A percentile compares a stretch with the other conserved stretches of the same genome.
Evolutionary conservation across 768 basidiomycete species (phyloP).

Genomic region (Tephrocybe rancida): DNA sequence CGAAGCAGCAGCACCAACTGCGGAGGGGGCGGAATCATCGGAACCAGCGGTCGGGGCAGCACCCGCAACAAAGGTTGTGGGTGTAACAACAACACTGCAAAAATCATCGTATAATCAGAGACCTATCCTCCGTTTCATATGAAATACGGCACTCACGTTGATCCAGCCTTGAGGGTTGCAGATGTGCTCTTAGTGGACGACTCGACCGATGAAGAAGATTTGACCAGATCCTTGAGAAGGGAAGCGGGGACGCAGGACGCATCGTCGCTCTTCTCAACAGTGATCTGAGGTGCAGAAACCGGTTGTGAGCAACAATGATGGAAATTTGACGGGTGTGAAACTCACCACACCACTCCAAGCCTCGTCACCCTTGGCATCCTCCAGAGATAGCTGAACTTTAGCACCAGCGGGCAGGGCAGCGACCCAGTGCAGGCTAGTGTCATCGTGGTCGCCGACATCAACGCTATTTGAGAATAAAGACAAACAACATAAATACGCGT

Average conservation of each 20-base stretch:
- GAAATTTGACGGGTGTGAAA: slow-evolving; percentile 18
- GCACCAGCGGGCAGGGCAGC: slow-evolving; percentile 49
- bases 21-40: slow-evolving; percentile 10
- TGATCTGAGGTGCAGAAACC: slow-evolving; percentile 33
- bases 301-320: slow-evolving; percentile 4
- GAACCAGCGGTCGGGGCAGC: slow-evolving; percentile 4
- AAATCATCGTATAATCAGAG: background rate
- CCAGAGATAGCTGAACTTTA: slow-evolving; percentile 50
- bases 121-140: background rate
- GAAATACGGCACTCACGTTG: slow-evolving; percentile 18
- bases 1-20: slow-evolving; percentile 45
- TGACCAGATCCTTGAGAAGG: slow-evolving; percentile 5
- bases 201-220: slow-evolving; percentile 18
- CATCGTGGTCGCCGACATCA: slow-evolving; percentile 60
- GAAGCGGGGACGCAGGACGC: slow-evolving; percentile 35
- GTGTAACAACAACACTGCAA: slow-evolving; percentile 23
- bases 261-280: slow-evolving; percentile 38
- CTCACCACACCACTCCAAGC: slow-evolving; percentile 68
- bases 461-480: slow-evolving; percentile 38
- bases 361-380: slow-evolving; percentile 56
- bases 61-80: slow-evolving; percentile 17
- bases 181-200: slow-evolving; percentile 6
- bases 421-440: slow-evolving; percentile 46
- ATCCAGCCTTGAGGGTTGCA: slow-evolving; percentile 1
- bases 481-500: slow-evolving; percentile 1